Evolutionary conservation across 2,329 filamentous ascomycete genomes (phyloP).

Genomic region (Fusarium sacchari): DNA sequence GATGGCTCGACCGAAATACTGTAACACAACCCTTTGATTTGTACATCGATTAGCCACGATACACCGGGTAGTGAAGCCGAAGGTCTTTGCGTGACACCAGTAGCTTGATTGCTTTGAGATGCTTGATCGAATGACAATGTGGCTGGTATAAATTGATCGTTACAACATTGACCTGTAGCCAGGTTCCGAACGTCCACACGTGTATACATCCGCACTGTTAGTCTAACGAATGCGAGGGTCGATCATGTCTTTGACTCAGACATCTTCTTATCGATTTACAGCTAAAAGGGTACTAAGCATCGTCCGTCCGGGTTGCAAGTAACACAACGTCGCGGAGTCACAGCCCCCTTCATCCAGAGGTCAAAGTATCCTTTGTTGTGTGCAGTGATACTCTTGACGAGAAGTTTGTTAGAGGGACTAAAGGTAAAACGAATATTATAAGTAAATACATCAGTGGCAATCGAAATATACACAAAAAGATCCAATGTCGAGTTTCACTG

Average conservation of each 20-base stretch:
- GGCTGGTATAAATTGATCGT: not conserved
- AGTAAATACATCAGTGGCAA: not conserved
- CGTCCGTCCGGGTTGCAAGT: conserved; percentile 14
- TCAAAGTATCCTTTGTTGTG: conserved; percentile 3
- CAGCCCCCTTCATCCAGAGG: conserved; percentile 7
- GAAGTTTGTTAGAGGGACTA: not conserved
- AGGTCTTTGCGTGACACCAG: conserved; percentile 14
- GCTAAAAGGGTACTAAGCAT: not conserved
- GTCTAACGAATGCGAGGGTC: too few species aligned
- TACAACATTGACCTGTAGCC: not conserved
- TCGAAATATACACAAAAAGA: not conserved
- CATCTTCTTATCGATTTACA: not conserved
- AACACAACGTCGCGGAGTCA: conserved; percentile 27
- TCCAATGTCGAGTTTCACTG: conserved; percentile 4
- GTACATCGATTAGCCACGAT: conserved; percentile 22
- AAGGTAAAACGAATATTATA: not conserved
- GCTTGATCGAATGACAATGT: not conserved
- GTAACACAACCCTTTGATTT: conserved; percentile 34
- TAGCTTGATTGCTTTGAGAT: not conserved
- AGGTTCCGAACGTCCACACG: not conserved
- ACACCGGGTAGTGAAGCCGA: conserved; percentile 14
- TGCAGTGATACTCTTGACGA: not conserved
- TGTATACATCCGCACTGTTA: not conserved
- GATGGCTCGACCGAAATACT: conserved; percentile 30
- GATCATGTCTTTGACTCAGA: not conserved